Evolutionary conservation across 352 stramenopile genomes (phyloP), one percentile per base, ranked within the genome.

Genomic region (Salisapilia sapeloensis): DNA sequence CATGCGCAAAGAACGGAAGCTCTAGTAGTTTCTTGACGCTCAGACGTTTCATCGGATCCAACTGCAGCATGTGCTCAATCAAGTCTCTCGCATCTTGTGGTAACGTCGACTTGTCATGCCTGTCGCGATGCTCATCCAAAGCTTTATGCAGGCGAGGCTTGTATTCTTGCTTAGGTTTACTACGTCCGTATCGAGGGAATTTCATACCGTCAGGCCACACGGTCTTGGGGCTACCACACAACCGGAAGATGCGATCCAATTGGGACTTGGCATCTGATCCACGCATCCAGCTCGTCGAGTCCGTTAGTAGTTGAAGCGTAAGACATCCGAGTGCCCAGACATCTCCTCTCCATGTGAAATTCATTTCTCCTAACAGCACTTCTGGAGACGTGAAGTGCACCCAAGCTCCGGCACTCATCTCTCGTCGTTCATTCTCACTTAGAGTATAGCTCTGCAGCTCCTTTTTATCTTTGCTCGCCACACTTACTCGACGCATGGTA

Each of bases 121-220:
- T 46, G 19, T 63, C 50, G 21, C 27, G 17, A 10, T 66, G 50
- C 41, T 85, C 70, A 4, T 63, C n/a, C n/a, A 91, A 37, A 5
- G 71, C 80, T 51, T 87, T 91, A 33, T 60, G 58, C 5, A 91
- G 42, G 6, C 75, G 69, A 52, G 64, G 66, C 38, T 74, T 75
- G 48, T 66, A 83, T 35, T 87, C 74, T 27, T 65, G 41, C 47
- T 84, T 87, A 7, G 70, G 70, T 6, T 61, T 66, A 33, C 64
- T 74, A 0, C 30, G 31, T 4, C 36, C 48, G 40, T 69, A 87
- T 9, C 70, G 37, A 3, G 69, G 55, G 6, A 87, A 49, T 19
- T 77, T 69, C 10, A 44, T 48, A 2, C 47, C 69, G 0, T 56
- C 52, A 13, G 56, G 32, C 56, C 62, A 86, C n/a, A 60, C 55